Conservation (phyloP, 225 moss, liverwort and hornwort species). For the Physcomitrium patens region DNA sequence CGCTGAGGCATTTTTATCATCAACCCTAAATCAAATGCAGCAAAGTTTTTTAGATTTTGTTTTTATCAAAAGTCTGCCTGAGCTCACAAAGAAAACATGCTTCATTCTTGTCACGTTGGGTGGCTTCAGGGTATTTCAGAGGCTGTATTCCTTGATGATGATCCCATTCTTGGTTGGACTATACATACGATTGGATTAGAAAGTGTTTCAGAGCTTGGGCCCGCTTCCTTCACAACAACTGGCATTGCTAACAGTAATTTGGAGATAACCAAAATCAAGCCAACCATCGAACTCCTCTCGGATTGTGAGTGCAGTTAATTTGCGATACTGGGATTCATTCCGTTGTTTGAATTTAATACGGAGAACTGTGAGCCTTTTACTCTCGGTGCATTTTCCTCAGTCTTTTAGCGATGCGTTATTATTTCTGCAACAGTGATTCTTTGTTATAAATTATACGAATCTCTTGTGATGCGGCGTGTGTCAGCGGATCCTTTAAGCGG, state of each 20-base stretch:
- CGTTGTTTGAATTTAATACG: conserved; percentile 1
- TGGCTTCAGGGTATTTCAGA: conserved; percentile 64
- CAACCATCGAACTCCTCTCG: conserved; percentile 2
- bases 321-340: neutral
- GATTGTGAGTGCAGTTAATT: conserved; percentile 29
- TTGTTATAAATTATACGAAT: neutral
- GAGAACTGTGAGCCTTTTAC: no score
- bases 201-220: conserved; percentile 35
- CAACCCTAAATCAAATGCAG: neutral
- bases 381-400: no score
- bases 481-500: conserved; percentile 42
- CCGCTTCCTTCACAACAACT: conserved; percentile 9
- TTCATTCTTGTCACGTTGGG: conserved; percentile 14
- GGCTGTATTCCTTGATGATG: conserved; percentile 61
- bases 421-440: neutral
- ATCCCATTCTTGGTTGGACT: conserved; percentile 72
- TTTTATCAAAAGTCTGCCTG: neutral
- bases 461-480: conserved; percentile 24
- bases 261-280: conserved; percentile 23
- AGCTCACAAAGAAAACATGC: neutral
- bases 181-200: conserved; percentile 61
- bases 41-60: neutral
- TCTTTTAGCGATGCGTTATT: neutral
- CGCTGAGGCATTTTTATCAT: neutral
- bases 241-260: conserved; percentile 5